Evolutionary conservation across 352 stramenopile species (phyloP).

Genomic region (Peronosclerospora sorghi): DNA sequence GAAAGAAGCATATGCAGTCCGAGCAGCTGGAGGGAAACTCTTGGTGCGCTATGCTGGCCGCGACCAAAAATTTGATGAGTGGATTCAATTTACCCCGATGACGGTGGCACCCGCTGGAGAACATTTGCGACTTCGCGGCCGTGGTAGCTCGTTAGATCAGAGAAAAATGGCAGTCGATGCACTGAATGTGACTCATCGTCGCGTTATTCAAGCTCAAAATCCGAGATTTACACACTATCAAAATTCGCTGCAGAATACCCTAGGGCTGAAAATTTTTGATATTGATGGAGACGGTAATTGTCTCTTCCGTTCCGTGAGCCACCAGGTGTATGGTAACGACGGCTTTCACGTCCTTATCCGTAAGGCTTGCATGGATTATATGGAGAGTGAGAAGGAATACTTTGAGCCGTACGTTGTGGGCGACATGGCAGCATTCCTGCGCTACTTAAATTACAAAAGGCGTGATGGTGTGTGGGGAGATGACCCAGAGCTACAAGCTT

Average conservation of each 20-base stretch:
- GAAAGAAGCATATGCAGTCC: constrained; percentile 57
- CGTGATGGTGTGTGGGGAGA: constrained; percentile 89
- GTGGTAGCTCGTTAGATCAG: constrained; percentile 18
- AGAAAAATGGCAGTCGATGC: constrained; percentile 39
- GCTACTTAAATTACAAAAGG: constrained; percentile 88
- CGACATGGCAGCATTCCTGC: constrained; percentile 75
- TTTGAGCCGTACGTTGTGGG: constrained; percentile 89
- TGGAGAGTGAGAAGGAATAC: constrained; percentile 88
- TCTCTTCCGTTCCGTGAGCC: constrained; percentile 91
- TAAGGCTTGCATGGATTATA: constrained; percentile 90
- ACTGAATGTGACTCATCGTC: constrained; percentile 25
- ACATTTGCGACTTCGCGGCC: constrained; percentile 32
- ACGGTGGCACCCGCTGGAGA: constrained; percentile 48
- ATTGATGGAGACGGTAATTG: constrained; percentile 96
- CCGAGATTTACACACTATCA: constrained; percentile 70
- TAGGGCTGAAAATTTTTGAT: constrained; percentile 38
- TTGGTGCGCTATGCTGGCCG: constrained; percentile 59
- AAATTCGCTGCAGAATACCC: constrained; percentile 25
- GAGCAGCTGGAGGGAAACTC: constrained; percentile 27
- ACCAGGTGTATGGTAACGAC: constrained; percentile 94
- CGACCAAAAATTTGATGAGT: constrained; percentile 60
- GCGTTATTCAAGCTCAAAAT: constrained; percentile 61
- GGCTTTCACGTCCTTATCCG: constrained; percentile 86
- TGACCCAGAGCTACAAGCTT: constrained; percentile 92
- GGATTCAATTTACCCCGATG: constrained; percentile 49